phyloP scores from a whole-genome alignment of 1,284 basidiomycete genomes.

The Ceratobasidium theobromae region DNA sequence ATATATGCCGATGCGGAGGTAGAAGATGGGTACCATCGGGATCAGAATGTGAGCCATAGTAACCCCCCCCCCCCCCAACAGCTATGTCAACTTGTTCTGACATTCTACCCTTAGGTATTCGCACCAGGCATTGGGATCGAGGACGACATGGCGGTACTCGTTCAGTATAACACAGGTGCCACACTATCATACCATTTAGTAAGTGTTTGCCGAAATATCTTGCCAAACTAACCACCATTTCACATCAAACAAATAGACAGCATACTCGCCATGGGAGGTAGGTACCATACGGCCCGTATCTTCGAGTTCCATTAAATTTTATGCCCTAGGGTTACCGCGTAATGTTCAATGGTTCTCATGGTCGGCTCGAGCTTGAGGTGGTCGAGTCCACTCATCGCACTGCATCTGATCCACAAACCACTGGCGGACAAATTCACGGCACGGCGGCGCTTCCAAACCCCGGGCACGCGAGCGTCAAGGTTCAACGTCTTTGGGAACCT shows the following conservation, averaged over 20 bases:
- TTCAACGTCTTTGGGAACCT: conserved; percentile 53
- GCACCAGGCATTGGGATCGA: conserved; percentile 56
- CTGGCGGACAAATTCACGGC: conserved; percentile 50
- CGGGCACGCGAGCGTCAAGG: conserved; percentile 50
- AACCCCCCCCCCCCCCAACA: neutral
- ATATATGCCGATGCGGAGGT: conserved; percentile 51
- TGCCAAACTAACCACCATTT: conserved; percentile 40
- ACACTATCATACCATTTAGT: conserved; percentile 58
- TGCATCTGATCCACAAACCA: conserved; percentile 42
- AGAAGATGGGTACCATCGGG: conserved; percentile 51
- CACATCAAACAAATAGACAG: conserved; percentile 40
- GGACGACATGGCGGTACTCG: conserved; percentile 57
- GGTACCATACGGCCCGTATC: too few relatives aligned
- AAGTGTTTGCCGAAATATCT: conserved; percentile 30
- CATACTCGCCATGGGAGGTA: conserved; percentile 48
- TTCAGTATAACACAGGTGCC: conserved; percentile 52
- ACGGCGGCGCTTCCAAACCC: conserved; percentile 51
- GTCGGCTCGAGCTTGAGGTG: conserved; percentile 56
- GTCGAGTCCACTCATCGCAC: conserved; percentile 51
- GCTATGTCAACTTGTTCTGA: neutral
- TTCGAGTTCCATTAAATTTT: neutral
- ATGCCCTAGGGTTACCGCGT: conserved; percentile 50
- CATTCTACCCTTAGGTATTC: conserved; percentile 47
- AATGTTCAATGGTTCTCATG: conserved; percentile 57
- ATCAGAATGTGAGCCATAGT: conserved; percentile 45